Base-by-base conservation (phyloP, 2,329 filamentous ascomycete genomes). In the Trichoderma sp. region DNA sequence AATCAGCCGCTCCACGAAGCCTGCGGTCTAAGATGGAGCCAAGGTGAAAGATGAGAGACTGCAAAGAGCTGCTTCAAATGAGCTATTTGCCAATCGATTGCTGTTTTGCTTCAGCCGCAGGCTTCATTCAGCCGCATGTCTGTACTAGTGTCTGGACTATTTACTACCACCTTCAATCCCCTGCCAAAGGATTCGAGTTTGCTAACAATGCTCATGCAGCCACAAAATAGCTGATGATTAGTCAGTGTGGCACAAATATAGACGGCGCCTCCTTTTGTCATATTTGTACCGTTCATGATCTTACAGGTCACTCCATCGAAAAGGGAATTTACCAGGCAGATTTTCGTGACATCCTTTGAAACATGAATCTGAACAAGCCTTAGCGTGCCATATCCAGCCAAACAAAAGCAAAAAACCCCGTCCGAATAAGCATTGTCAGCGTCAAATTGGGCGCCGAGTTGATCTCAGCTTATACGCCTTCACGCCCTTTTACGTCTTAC, bases 401-500 rank as follows among this genome's bases (percentile, higher is more conserved):
- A 29, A 27, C 11, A 49, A 37, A 6, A 43, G 8, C 16, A 43
- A 58, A 24, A 59, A 65, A 16, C 5, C 27, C 4, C 55, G 29
- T 35, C 31, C 10, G 21, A n/a, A 59, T 59, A 52, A 66, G 63
- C 37, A 40, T 53, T 10, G 31, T 57, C 63, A 40, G 63, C 56
- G 29, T 35, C 55, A 2, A 27, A 29, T 29, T 43, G 11, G 47
- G 53, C n/a, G 21, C 33, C 11, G 19, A 31, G n/a, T 3, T 16
- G 63, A 47, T 7, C 56, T 61, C 65, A 55, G 49, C 65, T 60
- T 68, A 43, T 43, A 68, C 56, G 37, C 21, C n/a, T 68, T 66
- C 63, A 66, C 63, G 58, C 57, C 29, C 21, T 14, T 68, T 59
- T 55, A 66, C 63, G 49, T 35, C 35, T 49, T 43, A 56, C 58